These are phyloP conservation scores for Umbelopsis sp. DNA, from an alignment of 371 early-diverging fungal species.

Conservation along the genomic window DNA sequence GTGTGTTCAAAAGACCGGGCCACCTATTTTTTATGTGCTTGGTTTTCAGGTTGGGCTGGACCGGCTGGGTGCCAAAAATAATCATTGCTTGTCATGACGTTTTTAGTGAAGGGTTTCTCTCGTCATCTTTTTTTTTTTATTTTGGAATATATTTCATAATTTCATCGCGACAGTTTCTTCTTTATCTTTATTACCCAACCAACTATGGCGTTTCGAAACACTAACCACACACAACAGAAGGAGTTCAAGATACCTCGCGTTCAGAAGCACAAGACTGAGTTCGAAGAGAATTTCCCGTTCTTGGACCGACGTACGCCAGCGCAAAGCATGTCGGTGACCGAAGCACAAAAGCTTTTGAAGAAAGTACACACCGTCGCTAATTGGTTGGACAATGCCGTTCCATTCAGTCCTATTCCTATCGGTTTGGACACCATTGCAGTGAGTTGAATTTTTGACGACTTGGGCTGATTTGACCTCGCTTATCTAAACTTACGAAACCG, in stretches of 20 bases:
- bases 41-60: too few species aligned
- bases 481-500: background rate
- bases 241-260: conserved; percentile 13
- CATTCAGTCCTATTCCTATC: conserved; percentile 49
- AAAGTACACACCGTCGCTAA: conserved; percentile 33
- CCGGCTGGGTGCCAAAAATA: background rate
- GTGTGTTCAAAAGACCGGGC: too few species aligned
- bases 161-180: background rate
- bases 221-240: background rate
- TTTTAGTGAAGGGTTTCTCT: background rate
- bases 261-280: conserved; percentile 13
- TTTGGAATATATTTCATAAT: background rate
- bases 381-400: conserved; percentile 49
- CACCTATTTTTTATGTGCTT: too few species aligned
- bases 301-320: conserved; percentile 17
- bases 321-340: background rate
- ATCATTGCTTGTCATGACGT: background rate
- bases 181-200: background rate
- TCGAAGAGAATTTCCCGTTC: conserved; percentile 13
- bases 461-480: background rate
- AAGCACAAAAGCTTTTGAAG: conserved; percentile 26
- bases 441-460: conserved; percentile 8
- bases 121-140: background rate
- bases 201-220: conserved; percentile 8
- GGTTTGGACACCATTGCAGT: conserved; percentile 49